Evolutionary conservation across 192 early-diverging fungal species (phyloP).

Genomic region (Backusella parvicylindrica): DNA sequence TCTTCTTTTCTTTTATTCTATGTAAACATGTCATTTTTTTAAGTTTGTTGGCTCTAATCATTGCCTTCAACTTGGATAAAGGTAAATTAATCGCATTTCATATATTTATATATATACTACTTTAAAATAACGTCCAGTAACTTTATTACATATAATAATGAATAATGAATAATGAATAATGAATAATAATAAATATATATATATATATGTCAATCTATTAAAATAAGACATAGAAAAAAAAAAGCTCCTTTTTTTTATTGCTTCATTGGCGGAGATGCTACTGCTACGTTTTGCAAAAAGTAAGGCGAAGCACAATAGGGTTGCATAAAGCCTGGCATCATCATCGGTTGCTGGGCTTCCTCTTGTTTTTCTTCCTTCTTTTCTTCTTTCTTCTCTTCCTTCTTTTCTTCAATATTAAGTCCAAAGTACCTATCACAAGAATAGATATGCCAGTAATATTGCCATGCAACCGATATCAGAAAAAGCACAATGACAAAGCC

Average conservation of each 20-base stretch:
- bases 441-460: conserved; percentile 34
- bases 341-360: neutral
- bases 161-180: too few species aligned
- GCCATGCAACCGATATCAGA: conserved; percentile 22
- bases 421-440: neutral
- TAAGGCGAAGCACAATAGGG: neutral
- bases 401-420: neutral
- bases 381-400: neutral
- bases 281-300: neutral
- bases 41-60: too few species aligned
- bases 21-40: too few species aligned
- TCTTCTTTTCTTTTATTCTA: too few species aligned
- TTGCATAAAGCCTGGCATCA: neutral
- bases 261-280: neutral
- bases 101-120: too few species aligned
- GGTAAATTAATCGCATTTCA: too few species aligned
- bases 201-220: too few species aligned
- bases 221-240: too few species aligned
- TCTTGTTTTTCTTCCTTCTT: neutral
- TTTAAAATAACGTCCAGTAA: too few species aligned
- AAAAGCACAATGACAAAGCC: conserved; percentile 19
- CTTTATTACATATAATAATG: too few species aligned
- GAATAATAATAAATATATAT: too few species aligned
- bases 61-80: too few species aligned
- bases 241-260: neutral